A percentile compares a stretch with the other conserved stretches of the same genome.
Conservation (phyloP, 2,329 filamentous ascomycete species). For the Sordariomycetes sp. region DNA sequence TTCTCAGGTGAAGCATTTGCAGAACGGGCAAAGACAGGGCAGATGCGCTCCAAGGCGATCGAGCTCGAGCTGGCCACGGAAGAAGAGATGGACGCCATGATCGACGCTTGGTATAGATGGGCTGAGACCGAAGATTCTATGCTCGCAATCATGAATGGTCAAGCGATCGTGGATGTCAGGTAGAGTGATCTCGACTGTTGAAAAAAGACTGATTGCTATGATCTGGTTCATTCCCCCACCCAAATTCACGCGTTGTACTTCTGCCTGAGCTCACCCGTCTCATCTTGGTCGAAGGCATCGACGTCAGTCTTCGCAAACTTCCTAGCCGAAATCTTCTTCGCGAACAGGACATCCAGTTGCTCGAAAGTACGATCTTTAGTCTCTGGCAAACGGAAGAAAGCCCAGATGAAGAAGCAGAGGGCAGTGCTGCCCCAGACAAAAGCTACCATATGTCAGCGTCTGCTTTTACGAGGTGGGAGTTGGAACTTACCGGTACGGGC, state of each 20-base stretch:
- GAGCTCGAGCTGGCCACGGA: conserved; percentile 14
- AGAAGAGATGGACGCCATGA: conserved; percentile 15
- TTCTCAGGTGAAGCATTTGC: conserved; percentile 16
- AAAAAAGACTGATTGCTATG: neutral
- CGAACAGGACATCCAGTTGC: too few species aligned
- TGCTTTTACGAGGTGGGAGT: too few species aligned
- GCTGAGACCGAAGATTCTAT: conserved; percentile 14
- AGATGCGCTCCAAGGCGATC: conserved; percentile 14
- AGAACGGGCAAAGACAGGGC: conserved; percentile 12
- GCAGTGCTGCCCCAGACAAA: too few species aligned
- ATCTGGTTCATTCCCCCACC: neutral
- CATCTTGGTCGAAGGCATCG: neutral
- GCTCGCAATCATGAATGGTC: conserved; percentile 17
- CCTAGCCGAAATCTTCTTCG: too few species aligned
- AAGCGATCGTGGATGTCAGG: conserved; percentile 11
- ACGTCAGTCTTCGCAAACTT: too few species aligned
- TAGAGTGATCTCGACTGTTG: neutral
- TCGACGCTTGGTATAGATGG: conserved; percentile 17
- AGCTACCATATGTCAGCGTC: too few species aligned
- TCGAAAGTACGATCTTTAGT: too few species aligned
- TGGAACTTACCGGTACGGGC: too few species aligned
- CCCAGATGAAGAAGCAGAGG: too few species aligned
- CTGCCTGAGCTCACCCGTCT: neutral
- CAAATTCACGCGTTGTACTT: neutral
- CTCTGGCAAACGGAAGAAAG: too few species aligned